Conservation (phyloP, 1,284 basidiomycete species). For the Malassezia arunalokei region DNA sequence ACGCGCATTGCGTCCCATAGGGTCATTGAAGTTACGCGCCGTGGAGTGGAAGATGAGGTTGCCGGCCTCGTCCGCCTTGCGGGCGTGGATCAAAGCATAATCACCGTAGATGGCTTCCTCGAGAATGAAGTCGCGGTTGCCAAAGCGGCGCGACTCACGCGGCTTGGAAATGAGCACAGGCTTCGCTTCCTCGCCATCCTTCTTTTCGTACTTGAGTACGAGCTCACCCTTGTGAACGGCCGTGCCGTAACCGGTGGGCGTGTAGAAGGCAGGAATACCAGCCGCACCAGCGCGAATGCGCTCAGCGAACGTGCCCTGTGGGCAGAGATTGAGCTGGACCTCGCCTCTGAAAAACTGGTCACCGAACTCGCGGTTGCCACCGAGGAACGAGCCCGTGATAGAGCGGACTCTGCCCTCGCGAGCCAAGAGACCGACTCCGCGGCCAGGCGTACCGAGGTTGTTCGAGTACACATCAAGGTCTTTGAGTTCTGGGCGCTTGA, state of each 20-base stretch:
- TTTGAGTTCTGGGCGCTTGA: constrained; percentile 24
- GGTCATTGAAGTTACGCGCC: constrained; percentile 38
- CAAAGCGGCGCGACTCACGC: constrained; percentile 61
- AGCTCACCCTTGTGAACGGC: constrained; percentile 48
- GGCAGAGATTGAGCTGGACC: constrained; percentile 35
- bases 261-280: constrained; percentile 91
- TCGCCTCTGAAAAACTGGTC: constrained; percentile 36
- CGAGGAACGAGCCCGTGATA: constrained; percentile 42
- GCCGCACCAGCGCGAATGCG: constrained; percentile 80
- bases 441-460: constrained; percentile 40
- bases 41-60: constrained; percentile 48
- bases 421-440: constrained; percentile 34
- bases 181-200: background rate
- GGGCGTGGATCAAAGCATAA: constrained; percentile 77
- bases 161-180: background rate
- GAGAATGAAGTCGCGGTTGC: constrained; percentile 70
- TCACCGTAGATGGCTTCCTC: constrained; percentile 77
- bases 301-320: constrained; percentile 63
- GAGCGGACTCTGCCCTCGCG: constrained; percentile 26
- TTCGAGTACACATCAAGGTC: constrained; percentile 38
- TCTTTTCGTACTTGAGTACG: constrained; percentile 43
- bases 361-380: constrained; percentile 42
- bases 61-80: constrained; percentile 75
- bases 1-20: constrained; percentile 40
- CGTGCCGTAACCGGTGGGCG: constrained; percentile 62